These are phyloP conservation scores for Arachis stenosperma DNA, from an alignment of 306 rosid genomes.

Conservation along the genomic window DNA sequence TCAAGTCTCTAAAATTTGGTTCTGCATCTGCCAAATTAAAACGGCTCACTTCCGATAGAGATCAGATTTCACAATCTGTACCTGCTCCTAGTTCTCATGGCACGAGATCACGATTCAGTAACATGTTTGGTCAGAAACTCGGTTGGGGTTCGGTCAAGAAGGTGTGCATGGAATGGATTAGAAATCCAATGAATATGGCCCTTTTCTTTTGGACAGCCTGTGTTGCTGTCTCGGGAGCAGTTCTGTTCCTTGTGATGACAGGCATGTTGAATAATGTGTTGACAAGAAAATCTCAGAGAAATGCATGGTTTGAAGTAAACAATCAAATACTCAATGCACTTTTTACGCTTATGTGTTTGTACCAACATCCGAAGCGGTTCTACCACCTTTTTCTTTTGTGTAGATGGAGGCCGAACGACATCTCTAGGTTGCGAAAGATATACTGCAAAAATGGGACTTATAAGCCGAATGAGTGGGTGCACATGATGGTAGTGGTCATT, in stretches of 20 bases:
- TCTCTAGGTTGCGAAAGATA: constrained; percentile 62
- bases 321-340: constrained; percentile 94
- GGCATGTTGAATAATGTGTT: constrained; percentile 80
- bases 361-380: constrained; percentile 81
- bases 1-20: constrained; percentile 58
- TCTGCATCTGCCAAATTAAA: constrained; percentile 76
- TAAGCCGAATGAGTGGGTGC: constrained; percentile 90
- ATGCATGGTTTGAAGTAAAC: constrained; percentile 89
- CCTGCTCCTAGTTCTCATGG: constrained; percentile 52
- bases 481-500: constrained; percentile 86
- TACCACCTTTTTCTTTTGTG: constrained; percentile 81
- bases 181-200: constrained; percentile 85
- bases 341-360: constrained; percentile 91
- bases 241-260: constrained; percentile 89
- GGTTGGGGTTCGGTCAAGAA: constrained; percentile 66
- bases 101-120: constrained; percentile 53
- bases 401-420: constrained; percentile 76
- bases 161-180: constrained; percentile 70
- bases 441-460: constrained; percentile 88
- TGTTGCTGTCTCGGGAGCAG: constrained; percentile 92
- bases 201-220: constrained; percentile 69
- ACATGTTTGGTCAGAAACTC: constrained; percentile 62
- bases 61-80: constrained; percentile 69
- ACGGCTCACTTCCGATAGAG: constrained; percentile 60
- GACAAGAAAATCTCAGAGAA: constrained; percentile 66